Percentiles rank a stretch among this genome's conserved stretches.
phyloP scores from a whole-genome alignment of 1,284 basidiomycete species.

The Rhizoctonia solani region DNA sequence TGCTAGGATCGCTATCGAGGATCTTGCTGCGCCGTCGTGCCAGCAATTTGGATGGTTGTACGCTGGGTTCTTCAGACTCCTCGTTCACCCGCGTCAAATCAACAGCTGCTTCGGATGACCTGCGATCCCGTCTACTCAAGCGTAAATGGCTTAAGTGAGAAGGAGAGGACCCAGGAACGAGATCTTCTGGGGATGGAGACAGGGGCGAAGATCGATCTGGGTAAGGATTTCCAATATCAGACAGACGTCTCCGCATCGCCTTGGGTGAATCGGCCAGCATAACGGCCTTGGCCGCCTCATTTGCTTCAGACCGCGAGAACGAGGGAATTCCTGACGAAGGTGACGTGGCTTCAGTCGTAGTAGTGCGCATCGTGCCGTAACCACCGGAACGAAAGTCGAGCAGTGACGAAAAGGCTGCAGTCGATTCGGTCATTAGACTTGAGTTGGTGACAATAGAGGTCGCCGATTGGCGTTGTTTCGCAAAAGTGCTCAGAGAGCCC shows the following conservation, averaged over 20 bases:
- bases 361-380: constrained; percentile 76
- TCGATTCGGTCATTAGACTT: constrained; percentile 59
- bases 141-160: constrained; percentile 2
- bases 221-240: constrained; percentile 31
- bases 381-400: constrained; percentile 61
- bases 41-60: constrained; percentile 42
- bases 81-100: constrained; percentile 71
- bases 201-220: constrained; percentile 25
- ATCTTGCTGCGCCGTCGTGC: constrained; percentile 8
- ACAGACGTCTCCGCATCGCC: constrained; percentile 22
- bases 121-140: constrained; percentile 55
- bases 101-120: constrained; percentile 61
- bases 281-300: constrained; percentile 41
- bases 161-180: constrained; percentile 10
- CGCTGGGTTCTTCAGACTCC: constrained; percentile 60
- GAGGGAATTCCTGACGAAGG: constrained; percentile 58
- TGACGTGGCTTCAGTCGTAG: constrained; percentile 75
- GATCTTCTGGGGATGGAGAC: constrained; percentile 25
- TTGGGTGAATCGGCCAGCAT: constrained; percentile 33
- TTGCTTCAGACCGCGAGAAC: constrained; percentile 64
- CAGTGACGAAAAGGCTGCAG: constrained; percentile 62
- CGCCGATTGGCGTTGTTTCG: constrained; percentile 32
- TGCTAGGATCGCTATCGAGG: constrained; percentile 18
- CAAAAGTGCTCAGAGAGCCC: background rate
- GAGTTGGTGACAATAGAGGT: constrained; percentile 48